Base-by-base conservation (phyloP, 495 filamentous ascomycete genomes). In the Talaromyces nanjingensis region DNA sequence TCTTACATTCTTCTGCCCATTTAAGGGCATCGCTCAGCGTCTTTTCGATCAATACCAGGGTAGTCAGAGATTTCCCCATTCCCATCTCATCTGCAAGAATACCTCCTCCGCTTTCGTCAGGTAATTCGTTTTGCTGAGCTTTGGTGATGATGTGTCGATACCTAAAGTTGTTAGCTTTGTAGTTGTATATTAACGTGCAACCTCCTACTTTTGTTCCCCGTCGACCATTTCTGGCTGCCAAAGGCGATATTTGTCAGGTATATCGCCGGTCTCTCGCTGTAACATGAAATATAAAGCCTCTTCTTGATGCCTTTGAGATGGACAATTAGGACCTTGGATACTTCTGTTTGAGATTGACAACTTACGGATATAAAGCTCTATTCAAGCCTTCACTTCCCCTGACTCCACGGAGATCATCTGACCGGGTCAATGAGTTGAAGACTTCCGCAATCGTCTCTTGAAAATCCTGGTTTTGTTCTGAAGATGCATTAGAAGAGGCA, bases 71-170 rank as follows among this genome's bases (percentile, higher is more conserved):
- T 56, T 73, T 73, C 22, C 71, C 71, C 16, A 73, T 53, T 11
- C 71, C 71, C 70, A 73, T 73, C 9, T 68, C 70, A 61, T 72
- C 68, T 2, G 68, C 67, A 34, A 68, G 63, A 5, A 70, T 59
- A 24, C 65, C 65, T 18, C 65, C 65, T 66, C 34, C 81, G 76
- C 73, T 89, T 85, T 89, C 89, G 90, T 56, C 87, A 87, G 37
- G 72, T 55, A 6, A 88, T 88, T 75, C 89, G 90, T 68, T 88
- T 85, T 56, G 54, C 20, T 24, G 18, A 18, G 29, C 24, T 6
- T 56, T 56, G 24, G 54, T 56, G 54, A 56, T 56, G 0, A 22
- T 3, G 29, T 56, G 54, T 16, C 24, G 29, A 31, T 56, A 56
- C 54, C 54, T 56, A 5, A 56, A 56, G 12, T 0, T 20, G 12